phyloP scores from a whole-genome alignment of 345 rosid species.

The Euphorbia pulcherrima region DNA sequence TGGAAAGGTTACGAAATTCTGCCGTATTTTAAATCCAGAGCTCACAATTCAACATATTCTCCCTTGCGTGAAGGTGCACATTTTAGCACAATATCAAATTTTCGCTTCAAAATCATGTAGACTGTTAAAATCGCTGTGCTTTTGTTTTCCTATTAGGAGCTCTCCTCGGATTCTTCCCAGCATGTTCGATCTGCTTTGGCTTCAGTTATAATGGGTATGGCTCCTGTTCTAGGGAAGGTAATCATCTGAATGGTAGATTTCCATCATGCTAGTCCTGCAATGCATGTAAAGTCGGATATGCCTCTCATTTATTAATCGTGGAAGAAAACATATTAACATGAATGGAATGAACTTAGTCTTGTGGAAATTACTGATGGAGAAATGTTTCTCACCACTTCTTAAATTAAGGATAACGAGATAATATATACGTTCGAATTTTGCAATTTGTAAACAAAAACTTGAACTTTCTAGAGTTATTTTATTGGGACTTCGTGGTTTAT shows the following conservation, averaged over 20 bases:
- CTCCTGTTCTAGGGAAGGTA: slow-evolving; percentile 76
- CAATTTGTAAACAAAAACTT: neutral
- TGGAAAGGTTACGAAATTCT: slow-evolving; percentile 92
- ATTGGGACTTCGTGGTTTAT: neutral
- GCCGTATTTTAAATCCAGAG: slow-evolving; percentile 82
- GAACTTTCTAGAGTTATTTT: neutral
- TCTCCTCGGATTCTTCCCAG: slow-evolving; percentile 95
- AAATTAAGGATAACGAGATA: neutral
- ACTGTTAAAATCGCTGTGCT: slow-evolving; percentile 1
- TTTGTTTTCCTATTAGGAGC: slow-evolving; percentile 49
- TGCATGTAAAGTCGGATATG: neutral
- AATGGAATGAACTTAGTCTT: neutral
- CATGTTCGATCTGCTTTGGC: slow-evolving; percentile 99
- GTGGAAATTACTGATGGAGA: neutral
- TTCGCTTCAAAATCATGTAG: neutral
- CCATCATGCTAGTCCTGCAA: neutral
- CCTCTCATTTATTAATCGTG: neutral
- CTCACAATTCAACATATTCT: slow-evolving; percentile 78
- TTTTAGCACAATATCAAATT: neutral
- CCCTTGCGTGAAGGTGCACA: slow-evolving; percentile 81
- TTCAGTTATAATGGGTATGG: slow-evolving; percentile 99
- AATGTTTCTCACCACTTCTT: neutral
- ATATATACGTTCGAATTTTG: neutral
- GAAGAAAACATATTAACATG: neutral
- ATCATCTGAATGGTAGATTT: neutral